A percentile compares a stretch with the other conserved stretches of the same genome.
Evolutionary conservation across 108 stramenopile species (phyloP).

Genomic region (Skeletonema marinoi): DNA sequence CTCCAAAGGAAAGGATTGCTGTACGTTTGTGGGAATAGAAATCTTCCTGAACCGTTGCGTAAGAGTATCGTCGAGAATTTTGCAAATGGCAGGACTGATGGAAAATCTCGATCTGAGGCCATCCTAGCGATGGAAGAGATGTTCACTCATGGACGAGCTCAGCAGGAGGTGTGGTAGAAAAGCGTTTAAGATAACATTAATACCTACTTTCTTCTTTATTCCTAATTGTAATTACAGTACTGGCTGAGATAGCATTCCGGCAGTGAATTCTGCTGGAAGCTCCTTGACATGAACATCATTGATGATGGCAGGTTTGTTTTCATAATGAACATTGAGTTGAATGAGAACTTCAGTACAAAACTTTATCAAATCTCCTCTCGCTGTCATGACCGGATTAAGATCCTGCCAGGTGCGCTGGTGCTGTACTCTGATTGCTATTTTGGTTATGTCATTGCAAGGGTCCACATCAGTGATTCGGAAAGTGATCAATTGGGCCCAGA

Average conservation of each 20-base stretch:
- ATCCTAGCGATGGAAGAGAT: conserved; percentile 57
- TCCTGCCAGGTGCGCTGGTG: conserved; percentile 76
- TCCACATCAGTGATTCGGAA: conserved; percentile 62
- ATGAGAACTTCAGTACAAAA: conserved; percentile 53
- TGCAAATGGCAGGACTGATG: conserved; percentile 38
- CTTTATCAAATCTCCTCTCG: conserved; percentile 53
- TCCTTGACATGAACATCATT: neutral
- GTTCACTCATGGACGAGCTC: conserved; percentile 56
- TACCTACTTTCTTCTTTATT: neutral
- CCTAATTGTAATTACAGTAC: neutral
- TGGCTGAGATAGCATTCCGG: neutral
- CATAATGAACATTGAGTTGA: conserved; percentile 51
- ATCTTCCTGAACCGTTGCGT: conserved; percentile 61
- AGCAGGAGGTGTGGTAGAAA: conserved; percentile 69
- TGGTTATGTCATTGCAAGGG: conserved; percentile 42
- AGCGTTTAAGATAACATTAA: neutral
- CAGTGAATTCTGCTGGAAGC: neutral
- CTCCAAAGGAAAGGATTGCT: conserved; percentile 53
- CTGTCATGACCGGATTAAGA: conserved; percentile 45
- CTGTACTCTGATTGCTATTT: conserved; percentile 52
- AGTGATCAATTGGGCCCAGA: conserved; percentile 60
- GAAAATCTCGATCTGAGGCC: conserved; percentile 27
- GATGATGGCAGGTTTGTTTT: neutral
- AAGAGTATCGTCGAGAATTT: conserved; percentile 50
- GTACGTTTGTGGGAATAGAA: conserved; percentile 79